These are phyloP conservation scores for Diaporthe citri DNA, from an alignment of 2,329 filamentous ascomycete genomes.

Conservation along the genomic window DNA sequence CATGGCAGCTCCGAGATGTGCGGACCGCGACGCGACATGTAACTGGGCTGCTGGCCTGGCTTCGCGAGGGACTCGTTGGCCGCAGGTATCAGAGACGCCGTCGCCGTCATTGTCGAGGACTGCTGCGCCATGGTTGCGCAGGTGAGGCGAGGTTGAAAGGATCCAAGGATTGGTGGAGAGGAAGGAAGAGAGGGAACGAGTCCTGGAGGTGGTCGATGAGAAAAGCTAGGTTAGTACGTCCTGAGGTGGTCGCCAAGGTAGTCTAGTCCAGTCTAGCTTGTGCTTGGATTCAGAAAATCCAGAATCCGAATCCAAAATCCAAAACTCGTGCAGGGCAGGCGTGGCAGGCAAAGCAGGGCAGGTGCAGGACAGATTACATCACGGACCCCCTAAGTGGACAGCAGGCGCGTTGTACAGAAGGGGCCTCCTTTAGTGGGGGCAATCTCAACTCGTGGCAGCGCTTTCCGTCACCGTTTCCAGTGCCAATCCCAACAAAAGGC, in stretches of 20 bases:
- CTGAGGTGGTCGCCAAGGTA: background rate
- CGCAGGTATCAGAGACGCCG: conserved; percentile 6
- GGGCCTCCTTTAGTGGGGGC: conserved; percentile 26
- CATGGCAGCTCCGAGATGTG: conserved; percentile 35
- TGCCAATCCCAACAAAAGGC: background rate
- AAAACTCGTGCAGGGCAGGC: conserved; percentile 11
- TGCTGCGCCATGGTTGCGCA: conserved; percentile 12
- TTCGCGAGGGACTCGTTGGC: conserved; percentile 10
- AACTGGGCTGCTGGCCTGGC: conserved; percentile 23
- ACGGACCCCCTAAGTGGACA: background rate
- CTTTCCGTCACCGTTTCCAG: background rate
- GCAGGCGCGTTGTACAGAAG: conserved; percentile 7
- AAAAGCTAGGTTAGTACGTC: background rate
- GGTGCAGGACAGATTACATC: conserved; percentile 22
- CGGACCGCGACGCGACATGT: conserved; percentile 23
- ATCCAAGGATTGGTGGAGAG: background rate
- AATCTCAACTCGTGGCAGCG: background rate
- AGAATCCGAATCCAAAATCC: background rate
- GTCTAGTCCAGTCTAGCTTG: background rate
- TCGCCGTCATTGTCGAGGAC: background rate
- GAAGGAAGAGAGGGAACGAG: background rate
- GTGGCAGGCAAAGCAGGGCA: no score
- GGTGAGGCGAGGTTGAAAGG: background rate
- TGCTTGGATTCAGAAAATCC: background rate
- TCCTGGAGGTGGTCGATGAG: background rate